These are phyloP conservation scores for Calendula officinalis DNA, from an alignment of 129 eudicot genomes.

Conservation along the genomic window DNA sequence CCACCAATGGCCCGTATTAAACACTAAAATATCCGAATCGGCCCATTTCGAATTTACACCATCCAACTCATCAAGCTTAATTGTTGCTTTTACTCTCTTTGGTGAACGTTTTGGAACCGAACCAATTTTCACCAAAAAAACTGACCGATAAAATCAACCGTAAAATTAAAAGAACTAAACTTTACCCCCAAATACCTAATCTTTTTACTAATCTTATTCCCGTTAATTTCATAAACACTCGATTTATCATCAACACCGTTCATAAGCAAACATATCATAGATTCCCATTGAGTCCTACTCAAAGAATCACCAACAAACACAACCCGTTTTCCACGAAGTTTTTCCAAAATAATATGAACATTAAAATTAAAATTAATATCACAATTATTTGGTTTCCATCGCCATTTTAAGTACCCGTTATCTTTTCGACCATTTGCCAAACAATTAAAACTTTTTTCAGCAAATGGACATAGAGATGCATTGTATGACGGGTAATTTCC, in stretches of 20 bases:
- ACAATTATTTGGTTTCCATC: slow-evolving; percentile 79
- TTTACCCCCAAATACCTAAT: slow-evolving; percentile 67
- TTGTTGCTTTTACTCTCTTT: slow-evolving; percentile 54
- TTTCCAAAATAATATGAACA: slow-evolving; percentile 45
- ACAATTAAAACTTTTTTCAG: slow-evolving; percentile 76
- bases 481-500: slow-evolving; percentile 67
- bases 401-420: slow-evolving; percentile 70
- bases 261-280: slow-evolving; percentile 82
- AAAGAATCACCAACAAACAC: slow-evolving; percentile 90
- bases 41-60: slow-evolving; percentile 50
- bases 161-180: slow-evolving; percentile 51
- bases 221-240: slow-evolving; percentile 66
- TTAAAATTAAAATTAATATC: slow-evolving; percentile 35
- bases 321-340: slow-evolving; percentile 67
- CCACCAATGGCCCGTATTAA: slow-evolving; percentile 92
- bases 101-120: slow-evolving; percentile 57
- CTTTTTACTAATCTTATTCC: slow-evolving; percentile 61
- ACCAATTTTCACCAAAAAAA: slow-evolving; percentile 58
- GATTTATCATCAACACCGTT: slow-evolving; percentile 63
- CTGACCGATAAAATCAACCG: slow-evolving; percentile 73
- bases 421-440: slow-evolving; percentile 78
- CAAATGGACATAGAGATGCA: slow-evolving; percentile 83
- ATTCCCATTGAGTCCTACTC: slow-evolving; percentile 92
- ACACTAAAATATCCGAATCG: slow-evolving; percentile 64
- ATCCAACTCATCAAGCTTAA: slow-evolving; percentile 64